Evolutionary conservation across 768 basidiomycete genomes (phyloP).

Genomic region (Multifurca ochricompacta): DNA sequence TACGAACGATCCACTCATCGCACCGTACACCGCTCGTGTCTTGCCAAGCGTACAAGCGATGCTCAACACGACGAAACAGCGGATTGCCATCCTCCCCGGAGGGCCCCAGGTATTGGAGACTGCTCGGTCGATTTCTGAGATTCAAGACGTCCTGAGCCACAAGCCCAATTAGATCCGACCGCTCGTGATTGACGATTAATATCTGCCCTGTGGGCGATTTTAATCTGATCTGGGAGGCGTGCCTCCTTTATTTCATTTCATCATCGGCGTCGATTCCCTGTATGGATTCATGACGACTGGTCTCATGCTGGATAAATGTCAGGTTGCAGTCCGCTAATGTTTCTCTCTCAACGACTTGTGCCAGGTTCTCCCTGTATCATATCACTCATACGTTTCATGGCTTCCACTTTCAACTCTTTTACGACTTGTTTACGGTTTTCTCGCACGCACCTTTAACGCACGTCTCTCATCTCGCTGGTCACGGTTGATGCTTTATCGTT

Average conservation of each 20-base stretch:
- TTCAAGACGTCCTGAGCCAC: conserved; percentile 60
- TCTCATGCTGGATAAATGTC: conserved; percentile 12
- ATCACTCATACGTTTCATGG: background rate
- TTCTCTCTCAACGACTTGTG: background rate
- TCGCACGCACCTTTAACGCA: conserved; percentile 3
- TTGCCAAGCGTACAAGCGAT: conserved; percentile 71
- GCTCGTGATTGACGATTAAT: background rate
- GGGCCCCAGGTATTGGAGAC: conserved; percentile 60
- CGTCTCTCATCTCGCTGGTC: conserved; percentile 14
- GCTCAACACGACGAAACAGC: conserved; percentile 72
- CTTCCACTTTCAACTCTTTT: conserved; percentile 1
- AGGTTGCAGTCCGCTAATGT: conserved; percentile 17
- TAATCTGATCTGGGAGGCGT: conserved; percentile 3
- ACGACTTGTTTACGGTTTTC: conserved; percentile 10
- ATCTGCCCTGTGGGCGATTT: conserved; percentile 12
- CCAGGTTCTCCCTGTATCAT: background rate
- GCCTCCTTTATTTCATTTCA: conserved; percentile 6
- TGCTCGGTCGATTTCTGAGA: conserved; percentile 61
- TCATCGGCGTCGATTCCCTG: conserved; percentile 18
- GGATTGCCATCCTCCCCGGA: conserved; percentile 69
- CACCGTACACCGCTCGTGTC: conserved; percentile 75
- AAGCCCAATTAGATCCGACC: conserved; percentile 26
- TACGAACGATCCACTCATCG: conserved; percentile 73
- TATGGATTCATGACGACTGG: conserved; percentile 11
- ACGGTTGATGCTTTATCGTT: conserved; percentile 15